Percentiles rank a stretch among this genome's conserved stretches.
Conservation (phyloP, 2,329 filamentous ascomycete genomes). For the Paecilomyces dactylethromorphus region DNA sequence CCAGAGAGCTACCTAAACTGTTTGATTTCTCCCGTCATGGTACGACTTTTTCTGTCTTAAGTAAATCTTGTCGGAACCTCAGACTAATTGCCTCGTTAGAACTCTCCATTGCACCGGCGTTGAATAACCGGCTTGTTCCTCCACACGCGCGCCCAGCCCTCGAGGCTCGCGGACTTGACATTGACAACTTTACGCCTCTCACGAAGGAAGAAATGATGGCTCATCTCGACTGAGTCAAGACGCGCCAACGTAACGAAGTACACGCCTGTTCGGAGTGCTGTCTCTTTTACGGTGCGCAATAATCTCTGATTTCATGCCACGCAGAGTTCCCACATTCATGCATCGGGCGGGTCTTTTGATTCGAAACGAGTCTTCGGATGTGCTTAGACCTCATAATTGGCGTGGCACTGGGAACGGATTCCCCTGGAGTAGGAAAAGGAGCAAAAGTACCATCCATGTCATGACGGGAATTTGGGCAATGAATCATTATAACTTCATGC, state of each 20-base stretch:
- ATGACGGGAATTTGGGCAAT: conserved; percentile 16
- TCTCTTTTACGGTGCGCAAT: conserved; percentile 23
- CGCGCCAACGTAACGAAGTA: conserved; percentile 26
- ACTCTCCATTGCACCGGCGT: conserved; percentile 84
- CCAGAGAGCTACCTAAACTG: conserved; percentile 75
- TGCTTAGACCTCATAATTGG: conserved; percentile 20
- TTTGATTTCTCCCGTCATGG: conserved; percentile 94
- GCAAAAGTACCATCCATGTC: conserved; percentile 16
- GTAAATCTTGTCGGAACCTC: neutral
- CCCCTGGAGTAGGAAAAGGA: conserved; percentile 12
- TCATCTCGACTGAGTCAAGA: conserved; percentile 73
- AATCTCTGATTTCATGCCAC: conserved; percentile 21
- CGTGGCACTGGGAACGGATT: conserved; percentile 17
- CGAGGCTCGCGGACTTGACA: conserved; percentile 73
- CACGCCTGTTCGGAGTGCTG: conserved; percentile 31
- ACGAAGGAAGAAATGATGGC: conserved; percentile 96
- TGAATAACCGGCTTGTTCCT: conserved; percentile 86
- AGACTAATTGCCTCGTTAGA: conserved; percentile 49
- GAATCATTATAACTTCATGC: conserved; percentile 24
- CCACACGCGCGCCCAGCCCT: conserved; percentile 70
- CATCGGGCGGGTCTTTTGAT: conserved; percentile 24
- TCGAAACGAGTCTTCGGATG: conserved; percentile 20
- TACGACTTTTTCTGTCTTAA: conserved; percentile 43
- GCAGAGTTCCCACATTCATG: conserved; percentile 21
- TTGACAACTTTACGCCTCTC: conserved; percentile 88